Conservation (phyloP, 768 basidiomycete species). For the Pisolithus albus region DNA sequence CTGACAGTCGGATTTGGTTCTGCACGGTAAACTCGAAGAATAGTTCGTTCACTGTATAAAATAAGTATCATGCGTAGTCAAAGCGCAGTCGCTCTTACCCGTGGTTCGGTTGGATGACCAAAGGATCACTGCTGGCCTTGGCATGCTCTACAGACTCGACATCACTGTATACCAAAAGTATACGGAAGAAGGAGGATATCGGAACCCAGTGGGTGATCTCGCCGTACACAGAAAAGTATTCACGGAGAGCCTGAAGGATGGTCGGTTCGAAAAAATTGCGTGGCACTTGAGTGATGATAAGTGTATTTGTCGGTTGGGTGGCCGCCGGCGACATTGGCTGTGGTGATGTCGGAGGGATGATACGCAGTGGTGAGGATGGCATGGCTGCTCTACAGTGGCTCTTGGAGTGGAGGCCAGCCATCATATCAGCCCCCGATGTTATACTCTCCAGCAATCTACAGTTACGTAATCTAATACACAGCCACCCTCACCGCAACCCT, state of each 20-base stretch:
- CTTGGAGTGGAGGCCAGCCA: too few relatives aligned
- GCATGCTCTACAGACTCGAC: slow-evolving; percentile 62
- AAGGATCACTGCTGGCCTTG: slow-evolving; percentile 58
- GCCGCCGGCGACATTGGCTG: neutral
- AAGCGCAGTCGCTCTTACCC: slow-evolving; percentile 36
- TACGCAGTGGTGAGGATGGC: slow-evolving; percentile 24
- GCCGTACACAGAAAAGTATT: slow-evolving; percentile 74
- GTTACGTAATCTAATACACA: too few relatives aligned
- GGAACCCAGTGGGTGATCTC: slow-evolving; percentile 89
- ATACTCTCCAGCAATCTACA: too few relatives aligned
- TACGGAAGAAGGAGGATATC: slow-evolving; percentile 70
- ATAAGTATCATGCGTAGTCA: slow-evolving; percentile 7
- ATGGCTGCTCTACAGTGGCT: neutral
- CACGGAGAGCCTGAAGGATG: slow-evolving; percentile 56
- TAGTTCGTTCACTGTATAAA: slow-evolving; percentile 38
- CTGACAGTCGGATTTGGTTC: slow-evolving; percentile 59
- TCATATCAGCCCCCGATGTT: too few relatives aligned
- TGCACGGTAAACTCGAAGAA: slow-evolving; percentile 65
- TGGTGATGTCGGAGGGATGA: slow-evolving; percentile 14
- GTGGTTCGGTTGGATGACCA: slow-evolving; percentile 47
- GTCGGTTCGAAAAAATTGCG: slow-evolving; percentile 68
- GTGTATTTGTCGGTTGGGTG: slow-evolving; percentile 60
- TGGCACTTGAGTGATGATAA: slow-evolving; percentile 76
- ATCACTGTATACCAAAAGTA: slow-evolving; percentile 70
- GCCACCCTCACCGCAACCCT: too few relatives aligned